Evolutionary conservation across 495 filamentous ascomycete genomes (phyloP).

Genomic region (Daldinia concentrica): DNA sequence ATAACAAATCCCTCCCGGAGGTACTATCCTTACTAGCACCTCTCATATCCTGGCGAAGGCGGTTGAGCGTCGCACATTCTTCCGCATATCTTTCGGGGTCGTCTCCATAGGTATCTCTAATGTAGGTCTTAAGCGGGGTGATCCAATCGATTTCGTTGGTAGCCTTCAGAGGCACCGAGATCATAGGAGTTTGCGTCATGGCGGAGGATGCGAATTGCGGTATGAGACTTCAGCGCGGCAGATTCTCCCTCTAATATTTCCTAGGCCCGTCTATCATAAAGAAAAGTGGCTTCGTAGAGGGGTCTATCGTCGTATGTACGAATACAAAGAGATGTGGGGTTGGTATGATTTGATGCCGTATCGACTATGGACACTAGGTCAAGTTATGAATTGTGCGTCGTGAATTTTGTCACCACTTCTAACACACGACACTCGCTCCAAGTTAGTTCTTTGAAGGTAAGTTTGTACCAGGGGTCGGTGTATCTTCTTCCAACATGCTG

Average conservation of each 20-base stretch:
- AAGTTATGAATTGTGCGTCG: conserved; percentile 8
- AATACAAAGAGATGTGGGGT: conserved; percentile 21
- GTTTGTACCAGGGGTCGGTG: conserved; percentile 14
- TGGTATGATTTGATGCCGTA: conserved; percentile 12
- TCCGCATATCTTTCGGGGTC: conserved; percentile 94
- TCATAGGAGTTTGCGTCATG: conserved; percentile 88
- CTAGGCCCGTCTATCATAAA: conserved; percentile 20
- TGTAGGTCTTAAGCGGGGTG: conserved; percentile 90
- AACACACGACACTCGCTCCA: conserved; percentile 5
- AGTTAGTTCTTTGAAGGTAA: conserved; percentile 17
- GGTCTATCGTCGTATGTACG: conserved; percentile 3
- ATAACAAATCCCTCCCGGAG: conserved; percentile 89
- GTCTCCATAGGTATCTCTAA: conserved; percentile 91
- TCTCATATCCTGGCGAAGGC: conserved; percentile 98
- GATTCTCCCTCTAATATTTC: not conserved
- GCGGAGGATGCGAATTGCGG: conserved; percentile 44
- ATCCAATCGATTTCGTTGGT: conserved; percentile 99
- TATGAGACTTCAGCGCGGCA: conserved; percentile 7
- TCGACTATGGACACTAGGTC: conserved; percentile 12
- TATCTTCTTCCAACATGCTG: conserved; percentile 40
- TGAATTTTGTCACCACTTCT: conserved; percentile 11
- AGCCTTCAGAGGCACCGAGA: conserved; percentile 92
- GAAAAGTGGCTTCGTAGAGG: conserved; percentile 1
- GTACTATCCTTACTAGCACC: conserved; percentile 97
- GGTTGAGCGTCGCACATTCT: conserved; percentile 94